Base-by-base conservation (phyloP, 1,139 yeast genomes). In the Sugiyamaella neomexicana region DNA sequence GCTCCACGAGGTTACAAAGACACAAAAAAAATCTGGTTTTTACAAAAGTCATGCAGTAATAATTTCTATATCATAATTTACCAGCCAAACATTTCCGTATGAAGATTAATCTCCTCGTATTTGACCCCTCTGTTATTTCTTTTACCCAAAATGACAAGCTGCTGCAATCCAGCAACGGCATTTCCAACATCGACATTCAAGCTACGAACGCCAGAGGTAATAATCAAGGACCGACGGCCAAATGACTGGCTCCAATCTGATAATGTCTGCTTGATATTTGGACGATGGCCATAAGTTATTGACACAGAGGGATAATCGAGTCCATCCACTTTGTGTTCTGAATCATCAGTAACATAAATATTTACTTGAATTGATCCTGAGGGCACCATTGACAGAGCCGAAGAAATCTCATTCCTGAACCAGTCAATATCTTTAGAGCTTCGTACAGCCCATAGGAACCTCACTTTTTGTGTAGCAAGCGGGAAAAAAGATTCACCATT, bases 21-120 rank as follows among this genome's bases (percentile, higher is more conserved):
- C n/a, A n/a, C n/a, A n/a, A n/a, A n/a, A n/a, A n/a, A n/a, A n/a
- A n/a, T n/a, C n/a, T n/a, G n/a, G n/a, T n/a, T n/a, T n/a, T n/a
- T n/a, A n/a, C n/a, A n/a, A n/a, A n/a, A n/a, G n/a, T n/a, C n/a
- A 46, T 37, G 38, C 44, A 38, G 16, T 25, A 13, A 38, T 27
- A 27, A 6, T 27, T 37, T 31, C 12, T 16, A 43, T 29, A 27
- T 43, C 9, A 7, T 9, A 10, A 31, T 20, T 55, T 66, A 81
- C 85, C 85, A 82, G 0, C 83, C 83, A 65, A 80, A 83, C 31
- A 77, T 68, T 61, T 83, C 87, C 0, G 84, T 79, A 60, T 83
- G 86, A 46, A 83, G 67, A 60, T 73, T 81, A 9, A 83, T 72
- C 64, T 83, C 87, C 12, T 57, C 57, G 23, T 53, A 54, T 17